These are phyloP conservation scores for Sergeia podlipaevii DNA, from an alignment of 208 protist genomes.

Conservation along the genomic window DNA sequence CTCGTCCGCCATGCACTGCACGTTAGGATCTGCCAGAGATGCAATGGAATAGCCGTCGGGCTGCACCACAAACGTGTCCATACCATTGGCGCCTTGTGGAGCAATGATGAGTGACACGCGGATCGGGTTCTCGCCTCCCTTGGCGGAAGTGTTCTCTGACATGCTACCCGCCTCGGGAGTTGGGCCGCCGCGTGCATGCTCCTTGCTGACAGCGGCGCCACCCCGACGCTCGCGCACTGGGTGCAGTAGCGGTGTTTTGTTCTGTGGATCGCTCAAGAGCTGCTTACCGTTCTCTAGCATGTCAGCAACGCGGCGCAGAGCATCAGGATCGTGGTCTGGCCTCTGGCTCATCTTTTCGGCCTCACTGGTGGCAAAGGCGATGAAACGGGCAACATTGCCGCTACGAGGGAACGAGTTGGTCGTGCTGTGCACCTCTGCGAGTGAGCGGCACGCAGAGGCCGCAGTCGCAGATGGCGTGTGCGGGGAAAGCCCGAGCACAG, in stretches of 20 bases:
- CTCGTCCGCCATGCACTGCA: constrained; percentile 24
- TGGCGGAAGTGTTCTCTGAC: neutral
- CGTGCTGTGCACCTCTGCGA: constrained; percentile 21
- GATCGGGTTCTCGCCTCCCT: constrained; percentile 18
- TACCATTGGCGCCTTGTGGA: constrained; percentile 12
- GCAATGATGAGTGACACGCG: constrained; percentile 24
- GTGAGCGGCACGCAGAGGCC: constrained; percentile 13
- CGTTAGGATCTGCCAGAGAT: constrained; percentile 12
- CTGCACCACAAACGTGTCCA: constrained; percentile 20
- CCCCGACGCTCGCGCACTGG: constrained; percentile 17
- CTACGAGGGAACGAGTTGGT: constrained; percentile 45
- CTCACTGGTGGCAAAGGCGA: constrained; percentile 39
- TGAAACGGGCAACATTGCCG: constrained; percentile 53
- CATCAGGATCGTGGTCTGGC: constrained; percentile 21
- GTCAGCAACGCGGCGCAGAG: constrained; percentile 30
- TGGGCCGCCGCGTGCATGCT: neutral
- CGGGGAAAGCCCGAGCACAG: constrained; percentile 28
- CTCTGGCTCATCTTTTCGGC: constrained; percentile 34
- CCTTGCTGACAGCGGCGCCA: constrained; percentile 8
- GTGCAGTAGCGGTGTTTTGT: constrained; percentile 33
- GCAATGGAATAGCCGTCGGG: constrained; percentile 28
- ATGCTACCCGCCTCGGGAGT: neutral
- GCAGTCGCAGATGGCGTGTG: constrained; percentile 10
- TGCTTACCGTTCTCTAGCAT: constrained; percentile 45
- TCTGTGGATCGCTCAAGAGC: constrained; percentile 39